Evolutionary conservation across 2,329 filamentous ascomycete genomes (phyloP).

Genomic region (Pseudocercospora eumusae): DNA sequence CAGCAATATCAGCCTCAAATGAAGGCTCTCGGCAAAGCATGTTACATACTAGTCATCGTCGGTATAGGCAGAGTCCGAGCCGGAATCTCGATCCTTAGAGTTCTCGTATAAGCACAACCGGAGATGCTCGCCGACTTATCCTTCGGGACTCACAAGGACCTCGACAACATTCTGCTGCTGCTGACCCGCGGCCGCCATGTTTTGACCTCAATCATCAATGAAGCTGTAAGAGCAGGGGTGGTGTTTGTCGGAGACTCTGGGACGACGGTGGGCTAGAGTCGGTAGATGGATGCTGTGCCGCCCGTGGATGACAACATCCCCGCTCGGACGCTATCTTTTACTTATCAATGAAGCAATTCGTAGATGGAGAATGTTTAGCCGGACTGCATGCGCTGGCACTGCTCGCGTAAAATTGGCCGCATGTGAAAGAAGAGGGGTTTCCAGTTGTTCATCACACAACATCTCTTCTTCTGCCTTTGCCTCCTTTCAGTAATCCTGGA

Average conservation of each 20-base stretch:
- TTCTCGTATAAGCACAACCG: no score
- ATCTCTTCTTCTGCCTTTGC: not conserved
- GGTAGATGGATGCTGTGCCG: constrained; percentile 3
- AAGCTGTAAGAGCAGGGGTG: not conserved
- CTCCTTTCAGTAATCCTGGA: not conserved
- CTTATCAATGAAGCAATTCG: not conserved
- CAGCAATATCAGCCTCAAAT: not conserved
- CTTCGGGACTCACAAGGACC: not conserved
- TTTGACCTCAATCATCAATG: not conserved
- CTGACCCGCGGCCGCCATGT: not conserved
- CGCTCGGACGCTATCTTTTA: not conserved
- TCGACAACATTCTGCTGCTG: not conserved
- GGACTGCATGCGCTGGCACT: no score
- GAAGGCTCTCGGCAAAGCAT: not conserved
- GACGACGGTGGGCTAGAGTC: not conserved
- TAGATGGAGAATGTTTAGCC: not conserved
- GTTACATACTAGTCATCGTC: constrained; percentile 8
- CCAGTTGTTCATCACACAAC: no score
- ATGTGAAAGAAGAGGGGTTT: no score
- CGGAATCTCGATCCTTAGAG: not conserved
- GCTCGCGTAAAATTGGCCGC: no score
- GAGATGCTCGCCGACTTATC: not conserved
- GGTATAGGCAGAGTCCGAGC: constrained; percentile 8
- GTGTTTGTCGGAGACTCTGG: not conserved
- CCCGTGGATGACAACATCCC: not conserved